A percentile compares a stretch with the other conserved stretches of the same genome.
phyloP scores from a whole-genome alignment of 106 monocot genomes.

The Dendrobium catenatum region DNA sequence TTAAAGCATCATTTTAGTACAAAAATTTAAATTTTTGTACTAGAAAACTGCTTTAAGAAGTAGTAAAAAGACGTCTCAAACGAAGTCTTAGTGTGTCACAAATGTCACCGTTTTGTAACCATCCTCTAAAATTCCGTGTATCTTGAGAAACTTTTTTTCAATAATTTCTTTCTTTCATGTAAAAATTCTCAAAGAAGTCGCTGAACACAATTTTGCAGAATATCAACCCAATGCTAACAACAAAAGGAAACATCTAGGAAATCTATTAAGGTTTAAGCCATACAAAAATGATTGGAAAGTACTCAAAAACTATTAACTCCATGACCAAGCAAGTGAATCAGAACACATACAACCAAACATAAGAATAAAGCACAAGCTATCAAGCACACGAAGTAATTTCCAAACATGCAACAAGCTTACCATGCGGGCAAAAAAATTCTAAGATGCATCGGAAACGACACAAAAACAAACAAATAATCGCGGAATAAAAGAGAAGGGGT shows the following conservation, averaged over 20 bases:
- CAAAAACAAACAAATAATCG: background rate
- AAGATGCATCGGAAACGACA: background rate
- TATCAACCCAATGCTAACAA: background rate
- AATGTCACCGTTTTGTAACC: background rate
- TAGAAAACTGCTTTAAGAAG: too few relatives aligned
- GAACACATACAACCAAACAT: background rate
- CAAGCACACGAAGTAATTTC: background rate
- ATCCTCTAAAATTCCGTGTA: background rate
- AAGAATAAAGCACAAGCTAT: background rate
- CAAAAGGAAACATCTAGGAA: background rate
- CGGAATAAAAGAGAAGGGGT: background rate
- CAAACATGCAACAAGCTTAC: background rate
- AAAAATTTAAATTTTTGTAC: too few relatives aligned
- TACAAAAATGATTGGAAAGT: background rate
- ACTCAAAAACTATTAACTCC: background rate
- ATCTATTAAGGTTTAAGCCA: background rate
- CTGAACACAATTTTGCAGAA: background rate
- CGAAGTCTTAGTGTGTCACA: background rate
- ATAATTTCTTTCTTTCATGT: background rate
- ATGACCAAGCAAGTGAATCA: background rate
- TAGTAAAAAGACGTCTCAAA: too few relatives aligned
- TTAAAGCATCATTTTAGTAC: too few relatives aligned
- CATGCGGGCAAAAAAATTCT: background rate
- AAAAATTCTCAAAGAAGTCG: background rate
- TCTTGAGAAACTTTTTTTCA: background rate